These are phyloP conservation scores for Citrullus mucosospermus DNA, from an alignment of 306 rosid species.

Conservation along the genomic window DNA sequence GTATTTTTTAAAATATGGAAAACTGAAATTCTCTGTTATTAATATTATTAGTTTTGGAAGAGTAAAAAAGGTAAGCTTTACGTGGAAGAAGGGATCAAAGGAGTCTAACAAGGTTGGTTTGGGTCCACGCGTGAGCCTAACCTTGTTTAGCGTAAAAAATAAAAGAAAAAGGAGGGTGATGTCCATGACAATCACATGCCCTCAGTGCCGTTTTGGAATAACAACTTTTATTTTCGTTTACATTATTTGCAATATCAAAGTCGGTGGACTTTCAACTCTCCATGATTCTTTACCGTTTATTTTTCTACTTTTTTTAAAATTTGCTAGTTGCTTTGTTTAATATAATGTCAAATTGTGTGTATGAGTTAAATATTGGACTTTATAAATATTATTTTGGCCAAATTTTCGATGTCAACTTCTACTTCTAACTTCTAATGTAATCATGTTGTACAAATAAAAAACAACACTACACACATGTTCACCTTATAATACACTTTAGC, in stretches of 20 bases:
- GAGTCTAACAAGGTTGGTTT: not conserved
- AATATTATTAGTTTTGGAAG: not conserved
- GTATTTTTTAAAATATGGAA: too few species aligned
- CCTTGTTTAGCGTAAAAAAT: not conserved
- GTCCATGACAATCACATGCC: conserved; percentile 6
- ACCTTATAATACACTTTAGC: not conserved
- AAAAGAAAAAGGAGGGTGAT: not conserved
- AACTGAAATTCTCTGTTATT: not conserved
- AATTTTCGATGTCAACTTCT: not conserved
- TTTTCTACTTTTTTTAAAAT: not conserved
- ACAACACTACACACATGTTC: not conserved
- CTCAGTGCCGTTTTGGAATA: not conserved
- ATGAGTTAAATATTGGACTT: not conserved
- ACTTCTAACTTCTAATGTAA: not conserved
- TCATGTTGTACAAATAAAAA: not conserved
- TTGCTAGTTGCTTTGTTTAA: not conserved
- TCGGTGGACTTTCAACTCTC: not conserved
- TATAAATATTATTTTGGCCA: not conserved
- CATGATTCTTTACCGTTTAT: not conserved
- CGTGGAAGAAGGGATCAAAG: not conserved
- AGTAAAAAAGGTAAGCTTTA: not conserved
- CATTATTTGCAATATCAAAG: not conserved
- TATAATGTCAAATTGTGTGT: not conserved
- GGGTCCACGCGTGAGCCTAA: not conserved
- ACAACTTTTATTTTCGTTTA: not conserved